Evolutionary conservation across 345 rosid species (phyloP).

Genomic region (Eucalyptus cloeziana): DNA sequence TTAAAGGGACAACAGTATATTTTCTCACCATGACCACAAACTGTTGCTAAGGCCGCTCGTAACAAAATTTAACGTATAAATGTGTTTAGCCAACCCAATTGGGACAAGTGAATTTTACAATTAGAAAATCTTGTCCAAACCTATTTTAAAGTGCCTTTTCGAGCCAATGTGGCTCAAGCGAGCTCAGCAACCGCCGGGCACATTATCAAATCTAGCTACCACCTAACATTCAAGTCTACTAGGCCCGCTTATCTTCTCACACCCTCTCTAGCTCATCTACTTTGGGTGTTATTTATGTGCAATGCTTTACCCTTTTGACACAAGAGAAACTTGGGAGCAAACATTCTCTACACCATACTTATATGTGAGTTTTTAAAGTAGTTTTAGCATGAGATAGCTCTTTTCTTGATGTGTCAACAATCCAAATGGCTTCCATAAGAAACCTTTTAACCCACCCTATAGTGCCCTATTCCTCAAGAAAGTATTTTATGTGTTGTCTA

Average conservation of each 20-base stretch:
- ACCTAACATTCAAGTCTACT: not conserved
- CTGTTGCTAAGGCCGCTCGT: not conserved
- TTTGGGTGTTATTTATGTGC: not conserved
- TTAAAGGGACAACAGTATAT: not conserved
- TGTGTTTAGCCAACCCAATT: not conserved
- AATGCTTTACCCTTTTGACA: not conserved
- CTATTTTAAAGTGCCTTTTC: not conserved
- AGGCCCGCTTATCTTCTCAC: not conserved
- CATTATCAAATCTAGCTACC: not conserved
- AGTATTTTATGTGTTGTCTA: not conserved
- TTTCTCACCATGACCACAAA: not conserved
- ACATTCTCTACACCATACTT: not conserved
- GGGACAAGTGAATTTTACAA: not conserved
- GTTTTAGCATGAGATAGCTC: not conserved
- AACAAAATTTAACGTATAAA: rapidly evolving
- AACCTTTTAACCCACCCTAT: not conserved
- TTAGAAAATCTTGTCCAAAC: no score
- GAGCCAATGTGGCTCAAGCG: rapidly evolving
- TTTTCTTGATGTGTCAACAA: not conserved
- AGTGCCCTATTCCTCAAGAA: not conserved
- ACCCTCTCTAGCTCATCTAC: not conserved
- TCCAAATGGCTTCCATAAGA: not conserved
- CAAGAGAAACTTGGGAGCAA: not conserved
- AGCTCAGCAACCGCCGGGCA: rapidly evolving
- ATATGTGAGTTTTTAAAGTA: not conserved